phyloP scores from a whole-genome alignment of 1,139 yeast species.

The Suhomyces terraborum region DNA sequence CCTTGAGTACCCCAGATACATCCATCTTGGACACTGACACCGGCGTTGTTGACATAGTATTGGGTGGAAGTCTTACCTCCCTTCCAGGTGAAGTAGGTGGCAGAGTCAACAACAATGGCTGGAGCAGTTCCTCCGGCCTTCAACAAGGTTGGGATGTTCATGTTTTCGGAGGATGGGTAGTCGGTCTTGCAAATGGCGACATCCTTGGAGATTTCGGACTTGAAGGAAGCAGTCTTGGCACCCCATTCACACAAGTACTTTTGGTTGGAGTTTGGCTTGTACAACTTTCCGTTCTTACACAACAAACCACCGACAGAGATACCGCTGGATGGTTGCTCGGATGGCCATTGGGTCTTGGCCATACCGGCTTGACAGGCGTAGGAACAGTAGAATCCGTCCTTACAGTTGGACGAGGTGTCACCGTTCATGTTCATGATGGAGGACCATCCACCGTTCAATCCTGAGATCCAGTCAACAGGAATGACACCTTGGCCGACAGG shows the following conservation, averaged over 20 bases:
- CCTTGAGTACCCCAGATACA: slow-evolving; percentile 74
- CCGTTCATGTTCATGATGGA: slow-evolving; percentile 67
- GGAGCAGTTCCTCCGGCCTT: slow-evolving; percentile 58
- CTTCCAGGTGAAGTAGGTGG: slow-evolving; percentile 62
- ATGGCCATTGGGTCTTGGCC: slow-evolving; percentile 90
- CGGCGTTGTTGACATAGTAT: slow-evolving; percentile 81
- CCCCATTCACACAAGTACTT: slow-evolving; percentile 82
- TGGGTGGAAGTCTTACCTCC: slow-evolving; percentile 73
- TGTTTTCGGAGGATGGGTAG: slow-evolving; percentile 87
- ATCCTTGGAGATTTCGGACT: slow-evolving; percentile 52
- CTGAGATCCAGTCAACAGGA: slow-evolving; percentile 55
- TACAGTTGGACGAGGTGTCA: slow-evolving; percentile 66
- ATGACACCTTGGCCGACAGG: slow-evolving; percentile 77
- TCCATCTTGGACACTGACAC: slow-evolving; percentile 70
- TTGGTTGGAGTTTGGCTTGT: slow-evolving; percentile 60
- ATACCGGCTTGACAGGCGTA: slow-evolving; percentile 89
- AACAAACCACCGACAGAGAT: slow-evolving; percentile 77
- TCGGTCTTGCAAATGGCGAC: slow-evolving; percentile 86
- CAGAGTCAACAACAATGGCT: slow-evolving; percentile 66
- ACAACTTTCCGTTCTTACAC: slow-evolving; percentile 69
- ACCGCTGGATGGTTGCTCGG: slow-evolving; percentile 69
- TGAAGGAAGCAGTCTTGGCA: slow-evolving; percentile 59
- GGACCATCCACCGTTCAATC: slow-evolving; percentile 68
- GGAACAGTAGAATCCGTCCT: slow-evolving; percentile 78
- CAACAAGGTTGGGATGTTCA: slow-evolving; percentile 79